Conservation (phyloP, 1,139 yeast species). For the Scheffersomyces parashehatae region DNA sequence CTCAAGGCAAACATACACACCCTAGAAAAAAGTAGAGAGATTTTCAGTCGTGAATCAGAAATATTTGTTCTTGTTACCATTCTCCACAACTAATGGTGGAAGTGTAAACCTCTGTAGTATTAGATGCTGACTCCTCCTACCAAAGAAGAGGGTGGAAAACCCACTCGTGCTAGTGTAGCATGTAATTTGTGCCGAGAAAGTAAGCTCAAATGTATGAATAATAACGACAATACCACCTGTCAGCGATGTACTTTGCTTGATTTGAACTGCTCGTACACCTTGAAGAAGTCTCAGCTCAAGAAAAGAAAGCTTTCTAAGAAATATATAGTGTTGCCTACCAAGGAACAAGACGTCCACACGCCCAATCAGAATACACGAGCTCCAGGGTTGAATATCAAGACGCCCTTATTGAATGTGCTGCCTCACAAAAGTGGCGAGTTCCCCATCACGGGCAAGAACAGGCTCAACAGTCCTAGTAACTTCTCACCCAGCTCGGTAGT, state of each 20-base stretch:
- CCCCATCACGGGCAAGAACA: not conserved
- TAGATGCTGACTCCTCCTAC: not conserved
- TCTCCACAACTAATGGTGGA: no score
- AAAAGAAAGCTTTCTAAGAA: conserved; percentile 3
- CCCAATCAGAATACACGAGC: not conserved
- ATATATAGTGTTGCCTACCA: not conserved
- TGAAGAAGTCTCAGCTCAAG: conserved; percentile 21
- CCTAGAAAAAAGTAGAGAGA: no score
- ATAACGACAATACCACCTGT: conserved; percentile 14
- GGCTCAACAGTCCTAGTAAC: not conserved
- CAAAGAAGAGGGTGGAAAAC: not conserved
- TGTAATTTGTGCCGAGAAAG: conserved; percentile 24
- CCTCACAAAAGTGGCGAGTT: not conserved
- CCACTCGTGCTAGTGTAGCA: conserved; percentile 22
- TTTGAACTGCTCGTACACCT: conserved; percentile 22
- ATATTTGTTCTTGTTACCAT: no score
- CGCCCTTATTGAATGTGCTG: not conserved
- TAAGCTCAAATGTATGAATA: conserved; percentile 22
- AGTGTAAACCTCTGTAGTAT: not conserved
- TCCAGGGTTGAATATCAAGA: not conserved
- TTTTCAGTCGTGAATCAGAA: no score
- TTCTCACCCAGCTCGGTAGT: conserved; percentile 5
- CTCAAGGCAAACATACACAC: no score
- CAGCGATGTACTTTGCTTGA: conserved; percentile 21
- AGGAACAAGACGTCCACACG: not conserved